phyloP scores from a whole-genome alignment of 1,139 yeast species.

The Torulaspora pretoriensis region DNA sequence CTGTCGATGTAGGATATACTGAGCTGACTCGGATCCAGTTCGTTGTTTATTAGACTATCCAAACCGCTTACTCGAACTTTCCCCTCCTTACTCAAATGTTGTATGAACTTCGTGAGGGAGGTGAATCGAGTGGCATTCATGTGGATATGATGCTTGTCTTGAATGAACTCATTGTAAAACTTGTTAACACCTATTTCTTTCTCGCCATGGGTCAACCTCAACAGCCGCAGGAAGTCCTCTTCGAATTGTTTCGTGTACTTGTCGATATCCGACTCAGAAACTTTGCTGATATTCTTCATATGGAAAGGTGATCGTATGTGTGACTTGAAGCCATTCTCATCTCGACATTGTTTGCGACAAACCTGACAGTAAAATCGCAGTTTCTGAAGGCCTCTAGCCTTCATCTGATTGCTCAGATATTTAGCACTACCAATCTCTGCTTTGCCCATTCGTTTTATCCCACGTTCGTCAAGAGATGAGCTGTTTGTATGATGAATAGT shows the following conservation, averaged over 20 bases:
- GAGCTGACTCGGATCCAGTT: conserved; percentile 27
- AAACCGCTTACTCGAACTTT: conserved; percentile 51
- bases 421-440: conserved; percentile 85
- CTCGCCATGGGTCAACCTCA: conserved; percentile 73
- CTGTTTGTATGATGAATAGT: background rate
- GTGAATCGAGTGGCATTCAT: conserved; percentile 86
- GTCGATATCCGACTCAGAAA: conserved; percentile 47
- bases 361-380: conserved; percentile 86
- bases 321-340: conserved; percentile 89
- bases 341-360: conserved; percentile 90
- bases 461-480: background rate
- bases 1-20: conserved; percentile 53
- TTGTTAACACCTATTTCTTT: conserved; percentile 74
- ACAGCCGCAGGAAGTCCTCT: conserved; percentile 57
- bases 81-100: conserved; percentile 56
- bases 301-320: conserved; percentile 81
- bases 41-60: conserved; percentile 14
- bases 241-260: conserved; percentile 60
- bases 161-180: conserved; percentile 84
- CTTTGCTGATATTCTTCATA: conserved; percentile 49
- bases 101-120: conserved; percentile 66
- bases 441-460: conserved; percentile 41
- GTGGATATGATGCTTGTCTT: conserved; percentile 78
- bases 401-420: conserved; percentile 69
- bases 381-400: conserved; percentile 80